Evolutionary conservation across 225 moss, liverwort and hornwort species (phyloP).

Genomic region (Physcomitrium patens): DNA sequence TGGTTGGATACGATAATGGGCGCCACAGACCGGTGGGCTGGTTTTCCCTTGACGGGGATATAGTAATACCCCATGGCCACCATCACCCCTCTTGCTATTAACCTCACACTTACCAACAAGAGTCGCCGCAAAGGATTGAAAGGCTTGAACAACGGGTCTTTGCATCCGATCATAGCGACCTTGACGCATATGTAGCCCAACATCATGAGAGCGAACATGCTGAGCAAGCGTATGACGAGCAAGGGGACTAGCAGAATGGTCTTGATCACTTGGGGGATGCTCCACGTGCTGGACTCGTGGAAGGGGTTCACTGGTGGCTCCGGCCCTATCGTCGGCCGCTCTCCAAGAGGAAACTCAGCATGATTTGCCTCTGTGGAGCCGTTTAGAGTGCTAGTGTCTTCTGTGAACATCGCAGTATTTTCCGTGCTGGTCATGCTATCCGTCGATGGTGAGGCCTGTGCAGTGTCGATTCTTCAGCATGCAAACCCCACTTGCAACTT

Average conservation of each 20-base stretch:
- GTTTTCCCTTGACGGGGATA: slow-evolving; percentile 51
- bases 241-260: slow-evolving; percentile 50
- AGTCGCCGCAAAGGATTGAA: slow-evolving; percentile 53
- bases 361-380: neutral
- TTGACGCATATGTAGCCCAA: slow-evolving; percentile 51
- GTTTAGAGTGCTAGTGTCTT: slow-evolving; percentile 11
- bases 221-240: slow-evolving; percentile 43
- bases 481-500: neutral
- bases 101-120: slow-evolving; percentile 55
- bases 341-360: slow-evolving; percentile 50
- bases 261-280: slow-evolving; percentile 54
- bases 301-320: slow-evolving; percentile 57
- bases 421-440: slow-evolving; percentile 36
- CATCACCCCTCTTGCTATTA: slow-evolving; percentile 46
- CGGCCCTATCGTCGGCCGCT: slow-evolving; percentile 53
- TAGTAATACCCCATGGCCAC: slow-evolving; percentile 58
- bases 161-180: slow-evolving; percentile 50
- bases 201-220: slow-evolving; percentile 47
- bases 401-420: neutral
- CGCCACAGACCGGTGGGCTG: slow-evolving; percentile 52
- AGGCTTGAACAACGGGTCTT: slow-evolving; percentile 67
- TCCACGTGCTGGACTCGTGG: slow-evolving; percentile 53
- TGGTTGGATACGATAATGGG: slow-evolving; percentile 66
- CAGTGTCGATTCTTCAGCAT: slow-evolving; percentile 9
- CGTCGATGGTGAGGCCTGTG: neutral